Percentiles rank a stretch among this genome's conserved stretches.
Evolutionary conservation across 73 alveolate genomes (phyloP).

Genomic region (Paramecium primaurelia): DNA sequence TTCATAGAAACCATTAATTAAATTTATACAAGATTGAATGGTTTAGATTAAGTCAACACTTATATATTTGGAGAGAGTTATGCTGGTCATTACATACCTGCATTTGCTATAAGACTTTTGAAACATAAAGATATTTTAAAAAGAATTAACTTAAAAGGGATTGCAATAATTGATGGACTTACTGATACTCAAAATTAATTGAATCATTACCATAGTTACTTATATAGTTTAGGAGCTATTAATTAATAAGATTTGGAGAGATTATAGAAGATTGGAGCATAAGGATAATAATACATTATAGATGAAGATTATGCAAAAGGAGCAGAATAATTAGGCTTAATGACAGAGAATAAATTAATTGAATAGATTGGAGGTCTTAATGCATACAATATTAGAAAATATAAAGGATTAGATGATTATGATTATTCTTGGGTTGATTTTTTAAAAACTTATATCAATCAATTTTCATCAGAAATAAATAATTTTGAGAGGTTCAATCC

Average conservation of each 20-base stretch:
- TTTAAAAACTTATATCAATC: neutral
- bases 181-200: constrained; percentile 63
- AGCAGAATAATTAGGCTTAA: neutral
- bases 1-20: no score
- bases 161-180: constrained; percentile 77
- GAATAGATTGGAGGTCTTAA: neutral
- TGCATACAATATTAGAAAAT: neutral
- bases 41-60: constrained; percentile 45
- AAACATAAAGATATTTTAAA: neutral
- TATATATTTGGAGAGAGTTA: no score
- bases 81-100: constrained; percentile 77
- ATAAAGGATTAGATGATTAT: neutral
- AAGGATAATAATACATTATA: neutral
- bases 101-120: constrained; percentile 55
- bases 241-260: neutral
- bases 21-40: neutral
- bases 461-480: neutral
- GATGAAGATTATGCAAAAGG: neutral
- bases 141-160: constrained; percentile 60
- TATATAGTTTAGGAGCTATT: constrained; percentile 23
- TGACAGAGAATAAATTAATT: neutral
- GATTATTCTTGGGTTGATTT: constrained; percentile 2
- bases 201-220: constrained; percentile 63
- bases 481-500: neutral
- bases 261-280: neutral